These are phyloP conservation scores for Tuber microsphaerosporum DNA, from an alignment of 495 filamentous ascomycete genomes.

Conservation along the genomic window DNA sequence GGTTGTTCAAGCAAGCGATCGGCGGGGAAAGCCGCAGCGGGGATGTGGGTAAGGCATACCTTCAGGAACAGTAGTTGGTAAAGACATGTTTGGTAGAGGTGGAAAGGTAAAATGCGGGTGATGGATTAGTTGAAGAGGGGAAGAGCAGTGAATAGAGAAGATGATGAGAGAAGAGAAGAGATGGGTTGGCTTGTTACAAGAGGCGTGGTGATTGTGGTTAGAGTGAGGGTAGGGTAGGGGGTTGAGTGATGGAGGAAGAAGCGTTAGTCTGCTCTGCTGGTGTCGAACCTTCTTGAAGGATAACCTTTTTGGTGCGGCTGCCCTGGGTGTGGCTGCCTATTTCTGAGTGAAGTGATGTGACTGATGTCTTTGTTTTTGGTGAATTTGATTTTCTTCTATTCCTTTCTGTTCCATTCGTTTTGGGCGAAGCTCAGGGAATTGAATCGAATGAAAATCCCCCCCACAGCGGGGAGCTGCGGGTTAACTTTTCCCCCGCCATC, in stretches of 20 bases:
- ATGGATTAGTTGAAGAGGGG: constrained; percentile 1
- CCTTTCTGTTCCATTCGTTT: constrained; percentile 1
- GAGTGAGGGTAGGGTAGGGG: constrained; percentile 1
- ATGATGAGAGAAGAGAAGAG: constrained; percentile 21
- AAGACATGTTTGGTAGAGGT: neutral
- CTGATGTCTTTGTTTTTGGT: neutral
- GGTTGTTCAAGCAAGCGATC: neutral
- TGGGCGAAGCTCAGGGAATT: constrained; percentile 31
- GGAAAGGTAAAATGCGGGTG: neutral
- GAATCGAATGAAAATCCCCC: constrained; percentile 6
- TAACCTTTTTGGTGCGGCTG: neutral
- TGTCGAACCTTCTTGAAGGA: neutral
- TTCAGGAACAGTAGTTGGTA: constrained; percentile 17
- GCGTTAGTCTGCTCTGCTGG: neutral
- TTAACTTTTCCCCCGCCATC: neutral
- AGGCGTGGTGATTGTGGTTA: neutral
- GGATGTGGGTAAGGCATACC: constrained; percentile 12
- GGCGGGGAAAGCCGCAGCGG: constrained; percentile 3
- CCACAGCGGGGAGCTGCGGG: neutral
- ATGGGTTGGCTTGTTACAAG: neutral
- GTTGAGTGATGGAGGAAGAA: neutral
- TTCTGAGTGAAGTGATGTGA: neutral
- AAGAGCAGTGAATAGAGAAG: neutral
- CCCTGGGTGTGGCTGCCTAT: neutral
- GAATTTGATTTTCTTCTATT: neutral